Evolutionary conservation across 2,329 filamentous ascomycete species (phyloP), one percentile per base, ranked within the genome.

Genomic region (Fusarium musae): DNA sequence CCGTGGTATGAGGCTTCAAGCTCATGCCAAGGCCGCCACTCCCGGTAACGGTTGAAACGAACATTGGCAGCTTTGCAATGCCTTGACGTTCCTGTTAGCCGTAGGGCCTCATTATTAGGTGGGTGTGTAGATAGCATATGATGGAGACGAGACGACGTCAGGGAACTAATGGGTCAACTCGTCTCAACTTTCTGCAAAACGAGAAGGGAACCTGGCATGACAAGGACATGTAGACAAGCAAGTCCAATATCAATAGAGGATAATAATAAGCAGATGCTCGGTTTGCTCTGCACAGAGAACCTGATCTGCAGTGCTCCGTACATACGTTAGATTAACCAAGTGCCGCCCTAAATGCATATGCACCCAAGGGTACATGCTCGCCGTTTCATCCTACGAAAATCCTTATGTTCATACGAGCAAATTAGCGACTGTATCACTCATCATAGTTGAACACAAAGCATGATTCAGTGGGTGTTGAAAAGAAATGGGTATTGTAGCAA

Each of bases 31-130:
- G 70, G 36, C 49, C 65, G 70, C 70, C 70, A 70, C 66, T 70
- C 60, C 70, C 70, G 70, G 46, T 40, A 58, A 67, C 70, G 61
- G 59, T 59, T 70, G 70, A 73, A 73, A 73, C 70, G 61, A 30
- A 70, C 61, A 54, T 66, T 65, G 53, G 57, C 46, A 37, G 34
- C 40, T 57, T 47, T 58, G 59, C 43, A 52, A 70, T 70, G 43
- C 26, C 54, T 50, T n/a, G 49, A 37, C 70, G 73, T 73, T 73
- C 65, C 66, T 53, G 37, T 30, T 15, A n/a, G 15, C n/a, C 13
- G 23, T 39, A 68, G 49, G 42, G 37, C 61, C 43, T 52, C 26
- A 21, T 21, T 32, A 32, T 9, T 40, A 9, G 30, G 19, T 52
- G 54, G 54, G 59, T 34, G 60, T 63, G 40, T 26, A 32, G n/a